Evolutionary conservation across 2,329 filamentous ascomycete species (phyloP).

Genomic region (Diaporthe citrichinensis): DNA sequence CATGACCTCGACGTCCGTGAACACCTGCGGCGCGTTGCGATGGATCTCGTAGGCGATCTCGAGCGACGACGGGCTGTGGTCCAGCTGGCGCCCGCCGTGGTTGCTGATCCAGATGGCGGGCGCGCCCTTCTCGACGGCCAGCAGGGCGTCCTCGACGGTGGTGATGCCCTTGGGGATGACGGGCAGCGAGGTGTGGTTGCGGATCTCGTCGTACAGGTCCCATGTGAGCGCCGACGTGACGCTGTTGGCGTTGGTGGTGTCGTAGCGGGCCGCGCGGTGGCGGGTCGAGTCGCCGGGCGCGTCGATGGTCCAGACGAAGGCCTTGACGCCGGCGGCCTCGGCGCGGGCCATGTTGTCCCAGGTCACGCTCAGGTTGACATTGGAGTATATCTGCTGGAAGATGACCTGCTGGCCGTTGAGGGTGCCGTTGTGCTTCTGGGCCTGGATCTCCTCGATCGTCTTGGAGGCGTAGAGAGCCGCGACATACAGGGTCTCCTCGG

Average conservation of each 20-base stretch:
- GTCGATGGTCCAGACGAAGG: constrained; percentile 56
- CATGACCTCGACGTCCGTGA: constrained; percentile 47
- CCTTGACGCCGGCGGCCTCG: constrained; percentile 52
- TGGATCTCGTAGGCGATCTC: constrained; percentile 52
- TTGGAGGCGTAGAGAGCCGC: constrained; percentile 46
- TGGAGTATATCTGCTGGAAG: constrained; percentile 53
- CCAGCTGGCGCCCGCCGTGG: constrained; percentile 59
- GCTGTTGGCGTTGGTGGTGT: constrained; percentile 42
- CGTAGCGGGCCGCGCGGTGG: constrained; percentile 45
- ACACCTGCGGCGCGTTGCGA: constrained; percentile 54
- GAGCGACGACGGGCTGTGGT: constrained; percentile 53
- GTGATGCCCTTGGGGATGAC: constrained; percentile 56
- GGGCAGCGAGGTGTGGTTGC: constrained; percentile 51
- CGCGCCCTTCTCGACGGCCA: constrained; percentile 51
- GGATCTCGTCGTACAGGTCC: constrained; percentile 49
- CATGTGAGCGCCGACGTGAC: constrained; percentile 44
- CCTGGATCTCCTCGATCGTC: constrained; percentile 53
- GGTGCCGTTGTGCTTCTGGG: constrained; percentile 39
- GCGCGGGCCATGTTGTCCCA: constrained; percentile 50
- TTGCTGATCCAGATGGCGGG: constrained; percentile 58
- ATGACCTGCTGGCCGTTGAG: constrained; percentile 50
- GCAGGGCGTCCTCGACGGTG: constrained; percentile 55
- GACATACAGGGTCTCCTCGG: constrained; percentile 62
- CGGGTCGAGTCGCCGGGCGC: constrained; percentile 41
- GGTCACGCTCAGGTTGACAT: constrained; percentile 51